Base-by-base conservation (phyloP, 2,329 filamentous ascomycete species). In the Sclerotinia trifoliorum region DNA sequence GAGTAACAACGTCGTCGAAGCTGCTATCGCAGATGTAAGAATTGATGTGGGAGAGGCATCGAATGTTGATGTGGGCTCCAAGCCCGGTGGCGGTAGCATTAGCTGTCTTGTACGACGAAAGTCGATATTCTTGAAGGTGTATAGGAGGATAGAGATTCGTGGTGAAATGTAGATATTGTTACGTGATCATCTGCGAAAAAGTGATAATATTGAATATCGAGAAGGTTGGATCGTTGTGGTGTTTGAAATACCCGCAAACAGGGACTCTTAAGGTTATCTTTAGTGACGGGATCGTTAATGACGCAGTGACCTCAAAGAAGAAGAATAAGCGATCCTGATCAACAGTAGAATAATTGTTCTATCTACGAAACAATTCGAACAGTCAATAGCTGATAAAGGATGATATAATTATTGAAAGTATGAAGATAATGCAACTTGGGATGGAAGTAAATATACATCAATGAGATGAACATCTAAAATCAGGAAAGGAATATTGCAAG, bases 81-180 rank as follows among this genome's bases (percentile, higher is more conserved):
- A 70, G 70, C 74, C 74, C 70, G 74, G 72, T 65, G 75, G 74
- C 51, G 75, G 74, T 54, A 74, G 72, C 76, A 77, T 77, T 69
- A 57, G 66, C 51, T 65, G n/a, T 39, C 5, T 65, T 42, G 49
- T 63, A 66, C 58, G 67, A 66, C 58, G 32, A 54, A 19, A 24
- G 57, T 61, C 24, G 56, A 52, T 62, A 44, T 46, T 44, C n/a
- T 21, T 55, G 48, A 54, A 39, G 13, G 13, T 11, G 32, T 44
- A 10, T 24, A 52, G 49, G 49, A 57, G 17, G 24, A 46, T 46
- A 26, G 17, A 17, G 35, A 24, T 19, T 32, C 13, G 46, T 35
- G 17, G 21, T 55, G n/a, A 62, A 19, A 24, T 49, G n/a, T 66
- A 42, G 29, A 21, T 19, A 5, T 35, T 13, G 6, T 5, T 13